Base-by-base conservation (phyloP, 2,329 filamentous ascomycete species). In the Fusarium aywerte region DNA sequence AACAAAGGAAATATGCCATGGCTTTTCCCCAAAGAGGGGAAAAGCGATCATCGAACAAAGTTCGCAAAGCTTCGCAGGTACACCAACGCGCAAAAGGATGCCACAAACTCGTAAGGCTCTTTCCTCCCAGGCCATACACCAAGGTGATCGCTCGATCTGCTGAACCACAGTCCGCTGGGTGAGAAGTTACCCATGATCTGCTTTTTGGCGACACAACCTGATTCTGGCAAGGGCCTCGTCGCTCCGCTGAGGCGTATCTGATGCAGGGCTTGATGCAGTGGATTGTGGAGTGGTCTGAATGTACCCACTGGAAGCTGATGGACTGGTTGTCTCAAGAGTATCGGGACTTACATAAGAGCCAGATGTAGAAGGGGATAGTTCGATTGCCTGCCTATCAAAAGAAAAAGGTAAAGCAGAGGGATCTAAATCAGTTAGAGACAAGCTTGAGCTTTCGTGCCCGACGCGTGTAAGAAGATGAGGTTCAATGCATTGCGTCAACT, bases 311-410 rank as follows among this genome's bases (percentile, higher is more conserved):
- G 25, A 15, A 0, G 4, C 0, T 31, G 21, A 9, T 1, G 39
- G 23, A 3, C 7, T 4, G 13, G 3, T 1, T 2, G 40, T 2
- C 3, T 7, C 23, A 13, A 2, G 12, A 4, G 4, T 6, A 20
- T 1, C 7, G 5, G 13, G 5, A 3, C 7, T 3, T 2, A 11
- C 0, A 20, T 2, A 7, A 9, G 7, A 9, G 25, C 3, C 2
- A 9, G 12, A 20, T 0, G 6, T 4, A 4, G 2, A 1, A 23
- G 38, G 5, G 5, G 0, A 2, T 6, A 2, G 7, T 3, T 3
- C 5, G 10, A 2, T 20, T 3, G 18, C 12, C 2, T 21, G 18
- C 21, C 20, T 8, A 4, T 15, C 40, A 2, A 15, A 5, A 10
- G 12, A 3, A 15, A 9, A 7, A 1, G 12, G 4, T 9, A 3